phyloP scores from a whole-genome alignment of 306 rosid species.

The Prosopis cineraria region DNA sequence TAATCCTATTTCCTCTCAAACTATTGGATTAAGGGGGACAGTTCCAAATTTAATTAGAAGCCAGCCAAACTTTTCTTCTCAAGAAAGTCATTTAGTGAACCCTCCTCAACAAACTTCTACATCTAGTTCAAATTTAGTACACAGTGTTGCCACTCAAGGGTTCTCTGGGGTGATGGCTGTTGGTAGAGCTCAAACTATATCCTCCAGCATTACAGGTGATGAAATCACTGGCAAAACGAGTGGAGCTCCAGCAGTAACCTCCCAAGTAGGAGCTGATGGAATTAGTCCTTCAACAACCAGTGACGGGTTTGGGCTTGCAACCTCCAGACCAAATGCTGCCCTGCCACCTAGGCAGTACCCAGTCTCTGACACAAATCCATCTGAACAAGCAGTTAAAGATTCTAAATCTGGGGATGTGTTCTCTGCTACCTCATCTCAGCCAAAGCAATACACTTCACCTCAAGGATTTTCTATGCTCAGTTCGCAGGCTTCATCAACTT shows the following conservation, averaged over 20 bases:
- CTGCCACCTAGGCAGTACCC: constrained; percentile 54
- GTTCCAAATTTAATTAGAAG: constrained; percentile 45
- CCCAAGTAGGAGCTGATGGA: constrained; percentile 51
- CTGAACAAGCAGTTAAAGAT: constrained; percentile 53
- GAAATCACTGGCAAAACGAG: constrained; percentile 51
- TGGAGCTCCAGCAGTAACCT: constrained; percentile 48
- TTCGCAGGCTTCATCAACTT: constrained; percentile 48
- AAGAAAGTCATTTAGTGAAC: constrained; percentile 43
- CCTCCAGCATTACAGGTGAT: constrained; percentile 45
- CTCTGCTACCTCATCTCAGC: constrained; percentile 62
- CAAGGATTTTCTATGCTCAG: constrained; percentile 49
- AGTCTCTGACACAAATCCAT: constrained; percentile 48
- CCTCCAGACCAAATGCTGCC: constrained; percentile 55
- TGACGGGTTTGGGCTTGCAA: constrained; percentile 60
- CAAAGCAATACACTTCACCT: constrained; percentile 55
- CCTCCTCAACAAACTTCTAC: constrained; percentile 51
- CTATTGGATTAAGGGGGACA: constrained; percentile 53
- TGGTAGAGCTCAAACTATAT: constrained; percentile 46
- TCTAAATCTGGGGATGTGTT: constrained; percentile 65
- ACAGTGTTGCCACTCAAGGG: constrained; percentile 52
- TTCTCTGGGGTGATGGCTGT: constrained; percentile 42
- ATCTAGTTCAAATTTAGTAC: constrained; percentile 46
- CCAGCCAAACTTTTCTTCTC: constrained; percentile 51
- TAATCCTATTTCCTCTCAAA: constrained; percentile 52
- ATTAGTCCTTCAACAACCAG: constrained; percentile 45